Conservation (phyloP, 2,329 filamentous ascomycete species). For the Cordyceps cateniannulata region DNA sequence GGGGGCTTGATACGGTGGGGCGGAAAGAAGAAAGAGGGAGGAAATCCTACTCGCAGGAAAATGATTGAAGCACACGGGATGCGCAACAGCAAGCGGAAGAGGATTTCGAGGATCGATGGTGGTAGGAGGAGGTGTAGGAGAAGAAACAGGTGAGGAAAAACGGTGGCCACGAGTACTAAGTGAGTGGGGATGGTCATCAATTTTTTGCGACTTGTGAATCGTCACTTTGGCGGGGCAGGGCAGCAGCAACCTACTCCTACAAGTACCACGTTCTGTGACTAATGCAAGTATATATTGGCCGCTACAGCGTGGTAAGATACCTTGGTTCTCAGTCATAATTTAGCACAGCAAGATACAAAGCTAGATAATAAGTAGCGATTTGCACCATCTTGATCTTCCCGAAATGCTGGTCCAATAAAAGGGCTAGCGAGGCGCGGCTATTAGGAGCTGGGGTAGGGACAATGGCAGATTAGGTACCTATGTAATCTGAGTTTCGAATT, state of each 20-base stretch:
- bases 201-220: constrained; percentile 35
- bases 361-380: too few species aligned
- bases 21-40: neutral
- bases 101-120: constrained; percentile 3
- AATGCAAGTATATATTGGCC: too few species aligned
- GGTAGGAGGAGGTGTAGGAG: constrained; percentile 5
- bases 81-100: constrained; percentile 18
- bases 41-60: constrained; percentile 11
- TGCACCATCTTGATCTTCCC: constrained; percentile 1
- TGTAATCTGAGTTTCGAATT: too few species aligned
- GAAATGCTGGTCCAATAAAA: neutral
- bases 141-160: constrained; percentile 17
- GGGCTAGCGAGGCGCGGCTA: neutral
- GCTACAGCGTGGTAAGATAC: too few species aligned
- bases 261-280: too few species aligned
- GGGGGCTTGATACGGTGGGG: neutral
- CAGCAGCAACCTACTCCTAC: too few species aligned
- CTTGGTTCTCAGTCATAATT: too few species aligned
- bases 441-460: neutral
- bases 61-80: constrained; percentile 14
- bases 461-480: too few species aligned
- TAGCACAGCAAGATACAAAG: too few species aligned
- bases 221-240: constrained; percentile 29
- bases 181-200: constrained; percentile 33
- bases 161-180: constrained; percentile 14